These are phyloP conservation scores for Pistacia atlantica DNA, from an alignment of 345 rosid species.

Conservation along the genomic window DNA sequence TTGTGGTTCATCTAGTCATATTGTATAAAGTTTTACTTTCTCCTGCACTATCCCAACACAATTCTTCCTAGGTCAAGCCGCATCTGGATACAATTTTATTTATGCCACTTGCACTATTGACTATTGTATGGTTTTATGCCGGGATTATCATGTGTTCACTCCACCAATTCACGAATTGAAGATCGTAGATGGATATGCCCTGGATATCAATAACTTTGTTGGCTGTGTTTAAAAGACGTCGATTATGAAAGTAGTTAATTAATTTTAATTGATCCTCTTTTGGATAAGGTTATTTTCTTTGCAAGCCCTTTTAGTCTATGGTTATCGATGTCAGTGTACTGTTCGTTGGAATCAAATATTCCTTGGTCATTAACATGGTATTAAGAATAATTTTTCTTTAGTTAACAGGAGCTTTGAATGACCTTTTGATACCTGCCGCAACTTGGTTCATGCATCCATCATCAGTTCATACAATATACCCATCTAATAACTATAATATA, in stretches of 20 bases:
- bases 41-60: slow-evolving; percentile 22
- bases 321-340: too few species aligned
- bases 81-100: slow-evolving; percentile 18
- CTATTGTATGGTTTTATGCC: too few species aligned
- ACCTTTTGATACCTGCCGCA: slow-evolving; percentile 15
- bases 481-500: too few species aligned
- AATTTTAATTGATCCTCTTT: background rate
- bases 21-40: slow-evolving; percentile 32
- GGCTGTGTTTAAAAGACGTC: slow-evolving; percentile 10
- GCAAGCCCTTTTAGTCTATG: too few species aligned
- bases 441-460: too few species aligned
- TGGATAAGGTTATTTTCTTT: slow-evolving; percentile 27
- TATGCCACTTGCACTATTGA: slow-evolving; percentile 22
- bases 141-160: too few species aligned
- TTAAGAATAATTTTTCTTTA: slow-evolving; percentile 28
- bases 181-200: too few species aligned
- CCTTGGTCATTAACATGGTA: slow-evolving; percentile 14
- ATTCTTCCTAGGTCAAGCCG: slow-evolving; percentile 10
- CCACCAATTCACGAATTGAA: too few species aligned
- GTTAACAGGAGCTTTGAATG: slow-evolving; percentile 26
- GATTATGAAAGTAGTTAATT: slow-evolving; percentile 14
- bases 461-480: too few species aligned
- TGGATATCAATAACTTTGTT: too few species aligned
- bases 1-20: slow-evolving; percentile 29
- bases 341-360: background rate